These are phyloP conservation scores for Thelephora aurantiotincta DNA, from an alignment of 768 basidiomycete species.

Conservation along the genomic window DNA sequence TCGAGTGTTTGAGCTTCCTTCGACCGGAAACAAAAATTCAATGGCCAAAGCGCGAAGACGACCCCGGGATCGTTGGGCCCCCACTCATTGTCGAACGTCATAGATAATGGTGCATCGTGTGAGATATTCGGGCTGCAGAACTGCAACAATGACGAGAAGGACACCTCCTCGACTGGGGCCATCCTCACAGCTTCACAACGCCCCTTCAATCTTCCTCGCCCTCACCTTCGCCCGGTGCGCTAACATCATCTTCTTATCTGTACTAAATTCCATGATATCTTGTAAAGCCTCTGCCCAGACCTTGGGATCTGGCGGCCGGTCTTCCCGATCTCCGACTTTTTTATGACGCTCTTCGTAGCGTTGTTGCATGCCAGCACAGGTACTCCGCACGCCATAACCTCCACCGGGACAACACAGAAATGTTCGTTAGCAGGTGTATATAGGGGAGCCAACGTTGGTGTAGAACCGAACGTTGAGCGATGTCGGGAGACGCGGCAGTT, in stretches of 20 bases:
- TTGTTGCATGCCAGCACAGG: slow-evolving; percentile 81
- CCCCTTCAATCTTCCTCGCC: slow-evolving; percentile 44
- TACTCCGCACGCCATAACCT: slow-evolving; percentile 85
- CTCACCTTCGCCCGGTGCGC: slow-evolving; percentile 41
- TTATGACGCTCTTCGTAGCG: slow-evolving; percentile 76
- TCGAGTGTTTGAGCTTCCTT: too few relatives aligned
- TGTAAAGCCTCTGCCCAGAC: slow-evolving; percentile 60
- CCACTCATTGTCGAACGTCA: too few relatives aligned
- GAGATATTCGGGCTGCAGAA: too few relatives aligned
- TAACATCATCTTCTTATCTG: slow-evolving; percentile 31
- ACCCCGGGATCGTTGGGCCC: too few relatives aligned
- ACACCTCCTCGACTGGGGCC: slow-evolving; percentile 27
- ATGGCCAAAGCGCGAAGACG: too few relatives aligned
- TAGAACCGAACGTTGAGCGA: slow-evolving; percentile 68
- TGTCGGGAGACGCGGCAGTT: slow-evolving; percentile 31
- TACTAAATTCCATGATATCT: slow-evolving; percentile 37
- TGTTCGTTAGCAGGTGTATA: slow-evolving; percentile 96
- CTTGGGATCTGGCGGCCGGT: slow-evolving; percentile 58
- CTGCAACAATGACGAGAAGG: too few relatives aligned
- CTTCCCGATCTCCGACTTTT: slow-evolving; percentile 22
- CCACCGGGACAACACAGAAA: slow-evolving; percentile 92
- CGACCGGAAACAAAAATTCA: too few relatives aligned
- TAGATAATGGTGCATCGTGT: too few relatives aligned
- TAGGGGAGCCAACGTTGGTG: slow-evolving; percentile 59
- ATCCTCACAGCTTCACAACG: slow-evolving; percentile 41